A percentile compares a stretch with the other conserved stretches of the same genome.
These are phyloP conservation scores for Podila epicladia DNA, from an alignment of 192 early-diverging fungal species.

Conservation along the genomic window DNA sequence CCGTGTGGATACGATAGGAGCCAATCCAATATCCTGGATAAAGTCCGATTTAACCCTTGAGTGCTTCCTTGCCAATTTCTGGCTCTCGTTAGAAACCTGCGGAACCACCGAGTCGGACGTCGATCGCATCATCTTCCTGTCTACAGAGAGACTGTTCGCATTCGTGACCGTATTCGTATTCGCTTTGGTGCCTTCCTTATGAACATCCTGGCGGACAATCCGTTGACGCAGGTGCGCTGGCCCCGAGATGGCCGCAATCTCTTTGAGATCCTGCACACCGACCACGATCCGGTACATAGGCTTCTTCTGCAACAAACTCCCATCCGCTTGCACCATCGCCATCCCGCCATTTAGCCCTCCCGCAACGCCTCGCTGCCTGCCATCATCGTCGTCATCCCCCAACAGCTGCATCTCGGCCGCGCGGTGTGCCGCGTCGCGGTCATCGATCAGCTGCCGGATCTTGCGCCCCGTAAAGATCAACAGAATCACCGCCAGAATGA, in stretches of 20 bases:
- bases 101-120: not conserved
- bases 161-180: not conserved
- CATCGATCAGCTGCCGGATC: constrained; percentile 14
- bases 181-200: not conserved
- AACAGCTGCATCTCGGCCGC: constrained; percentile 17
- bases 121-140: not conserved
- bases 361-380: constrained; percentile 18
- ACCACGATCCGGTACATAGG: constrained; percentile 39
- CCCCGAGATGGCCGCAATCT: not conserved
- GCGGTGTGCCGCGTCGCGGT: constrained; percentile 5
- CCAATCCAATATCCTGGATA: constrained; percentile 30
- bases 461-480: constrained; percentile 21
- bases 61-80: not conserved
- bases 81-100: not conserved
- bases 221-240: not conserved
- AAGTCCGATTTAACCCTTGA: constrained; percentile 14
- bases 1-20: not conserved
- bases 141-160: not conserved
- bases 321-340: not conserved
- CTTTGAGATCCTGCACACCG: constrained; percentile 9
- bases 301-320: constrained; percentile 13
- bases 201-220: not conserved
- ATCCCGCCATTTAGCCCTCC: constrained; percentile 4
- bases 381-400: constrained; percentile 22
- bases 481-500: constrained; percentile 24